Evolutionary conservation across 2,329 filamentous ascomycete genomes (phyloP).

Genomic region (Paraphaeosphaeria sporulosa): DNA sequence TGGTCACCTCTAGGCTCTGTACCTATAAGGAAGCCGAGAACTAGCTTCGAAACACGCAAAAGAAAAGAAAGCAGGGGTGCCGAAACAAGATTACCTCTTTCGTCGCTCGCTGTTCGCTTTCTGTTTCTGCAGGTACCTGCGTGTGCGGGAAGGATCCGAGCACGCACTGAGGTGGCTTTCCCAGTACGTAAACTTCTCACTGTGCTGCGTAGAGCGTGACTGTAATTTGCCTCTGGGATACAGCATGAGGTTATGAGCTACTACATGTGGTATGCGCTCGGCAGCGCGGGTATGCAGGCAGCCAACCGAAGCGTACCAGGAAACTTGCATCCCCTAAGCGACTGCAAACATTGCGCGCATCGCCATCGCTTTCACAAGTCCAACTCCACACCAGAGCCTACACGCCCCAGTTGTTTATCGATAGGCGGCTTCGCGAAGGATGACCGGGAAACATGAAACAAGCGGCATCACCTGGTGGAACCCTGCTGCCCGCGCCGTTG

Average conservation of each 20-base stretch:
- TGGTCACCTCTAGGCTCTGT: background rate
- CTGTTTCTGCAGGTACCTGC: slow-evolving; percentile 3
- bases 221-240: slow-evolving; percentile 1
- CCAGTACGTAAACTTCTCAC: slow-evolving; percentile 3
- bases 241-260: no score
- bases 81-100: slow-evolving; percentile 5
- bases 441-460: slow-evolving; percentile 9
- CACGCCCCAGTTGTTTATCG: background rate
- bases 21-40: background rate
- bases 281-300: background rate
- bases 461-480: slow-evolving; percentile 7
- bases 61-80: background rate
- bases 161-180: background rate
- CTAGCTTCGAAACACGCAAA: slow-evolving; percentile 1
- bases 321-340: background rate
- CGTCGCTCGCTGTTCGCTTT: background rate
- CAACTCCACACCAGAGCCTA: background rate
- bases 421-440: slow-evolving; percentile 6
- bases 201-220: background rate
- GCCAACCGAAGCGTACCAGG: background rate
- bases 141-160: slow-evolving; percentile 5
- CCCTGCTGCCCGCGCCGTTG: slow-evolving; percentile 7
- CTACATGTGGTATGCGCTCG: background rate
- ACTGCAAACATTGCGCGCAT: background rate
- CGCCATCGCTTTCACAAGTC: background rate